Conservation (phyloP, 2,329 filamentous ascomycete genomes). For the Pyrenophora teres region DNA sequence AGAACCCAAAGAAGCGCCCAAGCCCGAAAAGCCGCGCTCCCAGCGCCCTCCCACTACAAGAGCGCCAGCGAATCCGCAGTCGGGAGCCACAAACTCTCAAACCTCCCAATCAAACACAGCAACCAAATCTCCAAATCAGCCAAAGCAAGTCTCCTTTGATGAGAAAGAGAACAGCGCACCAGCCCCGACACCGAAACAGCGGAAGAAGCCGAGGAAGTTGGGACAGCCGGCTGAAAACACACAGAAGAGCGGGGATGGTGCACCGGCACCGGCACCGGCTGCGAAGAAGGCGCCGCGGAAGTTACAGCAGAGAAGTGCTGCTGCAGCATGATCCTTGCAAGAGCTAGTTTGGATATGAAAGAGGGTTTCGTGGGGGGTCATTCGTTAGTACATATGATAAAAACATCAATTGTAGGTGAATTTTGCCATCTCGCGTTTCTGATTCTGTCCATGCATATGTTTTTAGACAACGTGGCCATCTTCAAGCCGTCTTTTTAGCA, state of each 20-base stretch:
- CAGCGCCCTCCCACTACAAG: slow-evolving; percentile 10
- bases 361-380: no score
- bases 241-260: not conserved
- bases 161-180: slow-evolving; percentile 26
- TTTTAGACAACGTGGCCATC: no score
- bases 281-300: slow-evolving; percentile 33
- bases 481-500: no score
- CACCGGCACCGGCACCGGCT: not conserved
- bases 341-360: no score
- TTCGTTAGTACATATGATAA: no score
- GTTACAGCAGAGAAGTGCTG: slow-evolving; percentile 28
- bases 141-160: slow-evolving; percentile 13
- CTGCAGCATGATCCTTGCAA: not conserved
- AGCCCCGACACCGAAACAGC: slow-evolving; percentile 12
- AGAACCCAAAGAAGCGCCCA: slow-evolving; percentile 23
- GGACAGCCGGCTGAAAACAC: slow-evolving; percentile 16
- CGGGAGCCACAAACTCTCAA: slow-evolving; percentile 6
- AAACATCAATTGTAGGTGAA: no score
- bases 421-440: no score
- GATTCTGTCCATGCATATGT: no score
- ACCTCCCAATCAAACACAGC: slow-evolving; percentile 10
- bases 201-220: slow-evolving; percentile 36
- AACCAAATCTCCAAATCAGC: not conserved
- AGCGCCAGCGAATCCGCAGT: slow-evolving; percentile 2
- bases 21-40: slow-evolving; percentile 11